Evolutionary conservation across 192 early-diverging fungal species (phyloP), one percentile per base, ranked within the genome.

Genomic region (Coemansia sp.): DNA sequence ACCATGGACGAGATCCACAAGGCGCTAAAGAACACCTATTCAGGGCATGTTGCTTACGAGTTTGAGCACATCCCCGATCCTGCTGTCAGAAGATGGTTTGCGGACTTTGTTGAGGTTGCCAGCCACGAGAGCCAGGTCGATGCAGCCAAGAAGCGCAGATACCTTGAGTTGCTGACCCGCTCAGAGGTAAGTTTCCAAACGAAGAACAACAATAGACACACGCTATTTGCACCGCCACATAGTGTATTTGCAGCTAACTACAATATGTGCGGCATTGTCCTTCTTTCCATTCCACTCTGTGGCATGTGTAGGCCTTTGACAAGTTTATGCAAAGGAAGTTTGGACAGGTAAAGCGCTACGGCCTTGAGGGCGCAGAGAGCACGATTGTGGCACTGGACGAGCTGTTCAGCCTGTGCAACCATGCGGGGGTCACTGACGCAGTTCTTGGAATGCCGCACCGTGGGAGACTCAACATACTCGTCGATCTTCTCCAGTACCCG

Each of bases 241-340:
- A 13, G 20, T 48, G 22, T 25, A 23, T 25, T 23, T 10, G 45
- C 45, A 48, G 22, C 45, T 25, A 48, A 25, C n/a, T n/a, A n/a
- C n/a, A 20, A 48, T 47, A 44, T 48, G 45, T 23, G 1, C 2
- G n/a, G 40, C 6, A 22, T 27, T 65, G 55, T 56, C 31, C 17
- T 44, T 22, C 15, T 48, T 63, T 53, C n/a, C n/a, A n/a, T n/a
- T n/a, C n/a, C n/a, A 27, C 8, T 47, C 0, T 9, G 13, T 17
- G 31, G 19, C 23, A n/a, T 45, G 22, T 17, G 34, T 74, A 93
- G 87, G 82, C 86, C 23, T 98, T 98, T 85, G 96, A 98, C 77
- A 94, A 94, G 64, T 98, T 96, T 74, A 95, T 98, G 92, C 91
- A 91, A 52, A 97, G 96, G 64, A 92, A 91, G 73, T 98, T 98